Evolutionary conservation across 2,329 filamentous ascomycete species (phyloP), one percentile per base, ranked within the genome.

Genomic region (Dactylellina cionopaga): DNA sequence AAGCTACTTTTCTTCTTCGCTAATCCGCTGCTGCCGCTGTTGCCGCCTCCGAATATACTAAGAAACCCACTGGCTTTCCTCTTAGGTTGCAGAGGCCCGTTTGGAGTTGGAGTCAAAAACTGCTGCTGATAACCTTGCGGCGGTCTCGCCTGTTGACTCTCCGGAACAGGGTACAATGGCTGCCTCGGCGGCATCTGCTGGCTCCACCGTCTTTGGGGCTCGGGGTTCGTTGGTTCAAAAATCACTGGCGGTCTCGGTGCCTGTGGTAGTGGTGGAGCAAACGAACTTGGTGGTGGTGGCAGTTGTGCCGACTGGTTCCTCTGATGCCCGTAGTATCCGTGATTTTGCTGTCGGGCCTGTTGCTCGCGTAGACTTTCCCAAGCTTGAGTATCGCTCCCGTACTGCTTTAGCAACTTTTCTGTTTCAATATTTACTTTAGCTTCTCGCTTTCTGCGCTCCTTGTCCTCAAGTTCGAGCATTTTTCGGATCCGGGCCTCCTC

Each of bases 351-450:
- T 17, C 2, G n/a, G 10, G 22, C 22, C 33, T 58, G 59, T 25
- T 74, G 37, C 37, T 65, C 24, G 49, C 58, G n/a, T 51, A 64
- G 19, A 24, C 35, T 22, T 4, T 71, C 60, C 72, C 65, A 74
- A 5, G 59, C 66, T 6, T 13, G 25, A 1, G 52, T 43, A 25
- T 76, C 74, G 6, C 55, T 64, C n/a, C 76, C 74, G 22, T 75
- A 76, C 25, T 76, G 52, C 22, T 68, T 59, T 33, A 35, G 54
- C 5, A 97, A 81, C 0, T 92, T 85, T 75, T 89, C 89, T 0
- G 92, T 96, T 80, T 97, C 93, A 43, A 87, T 87, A 33, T 96
- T 88, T 9, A 92, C 84, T 46, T 83, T 83, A 7, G 84, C 85
- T 29, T 89, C 85, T 66, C 83, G 83, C 29, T 80, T 81, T 24